Base-by-base conservation (phyloP, 2,329 filamentous ascomycete species). In the Aspergillus udagawae region DNA sequence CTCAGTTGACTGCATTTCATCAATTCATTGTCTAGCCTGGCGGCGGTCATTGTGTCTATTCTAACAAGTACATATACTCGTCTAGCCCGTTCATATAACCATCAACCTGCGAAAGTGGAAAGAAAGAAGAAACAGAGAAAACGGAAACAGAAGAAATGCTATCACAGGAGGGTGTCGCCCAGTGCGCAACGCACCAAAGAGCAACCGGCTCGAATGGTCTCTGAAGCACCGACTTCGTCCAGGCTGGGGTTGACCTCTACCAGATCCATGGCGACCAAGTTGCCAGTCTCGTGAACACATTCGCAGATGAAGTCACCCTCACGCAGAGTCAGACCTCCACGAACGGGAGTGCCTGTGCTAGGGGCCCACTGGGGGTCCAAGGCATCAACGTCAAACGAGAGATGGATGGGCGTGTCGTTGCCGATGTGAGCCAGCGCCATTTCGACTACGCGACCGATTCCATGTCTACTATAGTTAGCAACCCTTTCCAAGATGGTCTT, bases 381-480 rank as follows among this genome's bases (percentile, higher is more conserved):
- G 25, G 92, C 94, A 74, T 99, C 94, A 65, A 99, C 91, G 73
- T 99, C 94, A 69, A 99, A 97, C 41, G 91, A 96, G 58, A 99
- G 84, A 76, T 99, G 94, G 71, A 99, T 97, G 45, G 94, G 94
- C 0, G 92, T 97, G 73, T 97, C 94, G 69, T 81, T 85, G 66
- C 94, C 94, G 64, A 97, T 96, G 80, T 97, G 92, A 32, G 88
- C 93, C 53, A 99, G 83, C n/a, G 93, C 93, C 93, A 97, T 96
- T 70, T 97, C 94, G 79, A 99, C 92, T 63, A 99, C 91, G 63
- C 88, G 89, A 55, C 94, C 94, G 68, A 99, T 99, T 49, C 94
- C 94, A 71, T 97, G 83, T 54, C 91, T 92, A 62, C 91, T 92
- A 62, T 49, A 17, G 51, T 57, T 28, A 61, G 54, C 20, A 14